Base-by-base conservation (phyloP, 768 basidiomycete genomes). In the Dentipellis fragilis region DNA sequence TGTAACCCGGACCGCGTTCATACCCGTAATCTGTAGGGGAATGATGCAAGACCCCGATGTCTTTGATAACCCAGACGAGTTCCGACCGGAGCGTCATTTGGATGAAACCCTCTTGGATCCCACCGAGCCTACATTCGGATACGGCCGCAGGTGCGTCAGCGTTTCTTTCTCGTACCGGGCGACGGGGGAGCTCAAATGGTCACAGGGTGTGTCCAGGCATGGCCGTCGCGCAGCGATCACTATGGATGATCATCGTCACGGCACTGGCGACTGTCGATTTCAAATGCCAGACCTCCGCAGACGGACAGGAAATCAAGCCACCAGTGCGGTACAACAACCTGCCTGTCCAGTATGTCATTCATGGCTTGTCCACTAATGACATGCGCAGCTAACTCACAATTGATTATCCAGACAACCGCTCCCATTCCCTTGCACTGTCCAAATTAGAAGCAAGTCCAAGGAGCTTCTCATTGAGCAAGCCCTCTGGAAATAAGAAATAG, bases 11-110 rank as follows among this genome's bases (percentile, higher is more conserved):
- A n/a, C n/a, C n/a, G 36, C 2, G 14, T 3, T 16, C 48, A 16
- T 53, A 17, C n/a, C 42, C 9, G 12, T 23, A 51, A 52, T 38
- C 35, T 21, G 54, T 37, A 62, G 61, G 61, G 61, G 59, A 10
- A 62, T 62, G 56, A 57, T 50, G 10, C 56, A 59, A 8, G 59
- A 62, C 38, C 59, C 57, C 8, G 11, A 51, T 6, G 38, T 55
- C 19, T 62, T 60, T 9, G 52, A 54, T 22, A 42, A 55, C 14
- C 46, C 60, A 38, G 53, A 52, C 5, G 23, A 23, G 39, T 61
- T 61, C 36, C 17, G 29, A 17, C 61, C 61, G 14, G 61, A 62
- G 42, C 56, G 61, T 23, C 34, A 23, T 16, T 16, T 49, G 48
- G 48, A 49, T 9, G 19, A 19, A n/a, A 45, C 14, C n/a, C n/a